phyloP scores from a whole-genome alignment of 495 filamentous ascomycete species.

The Penicillium flavigenum region DNA sequence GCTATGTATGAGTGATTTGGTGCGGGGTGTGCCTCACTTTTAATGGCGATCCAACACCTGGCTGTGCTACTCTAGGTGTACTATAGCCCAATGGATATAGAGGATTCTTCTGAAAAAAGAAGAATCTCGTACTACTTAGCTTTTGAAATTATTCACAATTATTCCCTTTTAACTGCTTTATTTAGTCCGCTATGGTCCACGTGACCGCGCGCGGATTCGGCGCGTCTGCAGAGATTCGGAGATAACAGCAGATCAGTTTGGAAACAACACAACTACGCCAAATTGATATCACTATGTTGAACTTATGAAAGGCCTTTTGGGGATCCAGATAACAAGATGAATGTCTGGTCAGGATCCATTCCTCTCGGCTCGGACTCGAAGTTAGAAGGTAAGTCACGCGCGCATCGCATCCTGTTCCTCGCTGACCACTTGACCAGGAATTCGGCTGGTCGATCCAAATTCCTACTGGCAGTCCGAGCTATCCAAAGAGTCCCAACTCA shows the following conservation, averaged over 20 bases:
- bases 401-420: slow-evolving; percentile 8
- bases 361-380: slow-evolving; percentile 28
- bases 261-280: not conserved
- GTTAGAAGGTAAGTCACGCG: slow-evolving; percentile 36
- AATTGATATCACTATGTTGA: slow-evolving; percentile 3
- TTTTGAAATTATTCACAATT: not conserved
- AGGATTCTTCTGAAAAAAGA: slow-evolving; percentile 11
- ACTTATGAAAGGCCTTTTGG: not conserved
- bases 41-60: slow-evolving; percentile 17
- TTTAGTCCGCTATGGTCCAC: slow-evolving; percentile 4
- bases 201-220: slow-evolving; percentile 18
- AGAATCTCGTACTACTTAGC: not conserved
- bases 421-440: slow-evolving; percentile 30
- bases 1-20: slow-evolving; percentile 18
- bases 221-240: slow-evolving; percentile 16
- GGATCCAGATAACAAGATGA: slow-evolving; percentile 30
- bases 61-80: slow-evolving; percentile 25
- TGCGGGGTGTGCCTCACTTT: slow-evolving; percentile 13
- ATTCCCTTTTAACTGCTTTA: not conserved
- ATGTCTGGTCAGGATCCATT: slow-evolving; percentile 42
- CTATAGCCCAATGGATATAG: slow-evolving; percentile 31
- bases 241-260: slow-evolving; percentile 7
- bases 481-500: slow-evolving; percentile 36
- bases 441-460: slow-evolving; percentile 40
- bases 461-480: slow-evolving; percentile 43